Percentiles rank a stretch among this genome's conserved stretches.
phyloP scores from a whole-genome alignment of 2,329 filamentous ascomycete genomes.

The Eurotiales sp. region DNA sequence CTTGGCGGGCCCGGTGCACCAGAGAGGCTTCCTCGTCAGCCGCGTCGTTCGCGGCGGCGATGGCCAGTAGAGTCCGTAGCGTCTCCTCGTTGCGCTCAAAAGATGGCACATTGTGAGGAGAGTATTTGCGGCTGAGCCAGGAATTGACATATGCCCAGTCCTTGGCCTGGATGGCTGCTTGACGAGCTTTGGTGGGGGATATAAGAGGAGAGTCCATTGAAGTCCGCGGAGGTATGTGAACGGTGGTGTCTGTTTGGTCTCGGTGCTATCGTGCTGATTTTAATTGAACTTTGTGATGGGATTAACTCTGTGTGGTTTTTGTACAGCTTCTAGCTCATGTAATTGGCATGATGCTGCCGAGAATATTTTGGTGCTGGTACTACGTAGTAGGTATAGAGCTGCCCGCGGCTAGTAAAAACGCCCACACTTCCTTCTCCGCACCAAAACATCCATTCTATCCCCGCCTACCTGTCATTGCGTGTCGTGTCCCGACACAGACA shows the following conservation, averaged over 20 bases:
- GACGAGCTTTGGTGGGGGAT: conserved; percentile 63
- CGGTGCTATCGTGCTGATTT: too few relatives aligned
- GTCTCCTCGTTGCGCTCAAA: conserved; percentile 90
- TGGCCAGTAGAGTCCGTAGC: conserved; percentile 66
- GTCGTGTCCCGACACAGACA: background rate
- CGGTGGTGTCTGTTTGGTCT: too few relatives aligned
- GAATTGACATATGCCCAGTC: conserved; percentile 86
- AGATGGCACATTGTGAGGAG: conserved; percentile 58
- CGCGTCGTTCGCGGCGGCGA: conserved; percentile 72
- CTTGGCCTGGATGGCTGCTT: conserved; percentile 75
- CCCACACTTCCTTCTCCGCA: conserved; percentile 18
- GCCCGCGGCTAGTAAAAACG: too few relatives aligned
- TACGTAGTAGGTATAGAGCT: too few relatives aligned
- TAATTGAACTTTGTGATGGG: too few relatives aligned
- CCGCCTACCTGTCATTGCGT: too few relatives aligned
- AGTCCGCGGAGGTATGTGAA: too few relatives aligned
- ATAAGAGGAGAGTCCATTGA: conserved; percentile 48
- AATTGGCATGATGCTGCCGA: too few relatives aligned
- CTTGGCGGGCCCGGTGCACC: conserved; percentile 35
- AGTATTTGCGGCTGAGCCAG: conserved; percentile 73
- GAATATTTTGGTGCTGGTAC: too few relatives aligned
- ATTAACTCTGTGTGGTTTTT: too few relatives aligned
- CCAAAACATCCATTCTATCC: conserved; percentile 7
- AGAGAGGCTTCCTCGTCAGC: conserved; percentile 47
- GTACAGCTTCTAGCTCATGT: too few relatives aligned